phyloP scores from a whole-genome alignment of 164 flowering plant species.

The Macadamia tetraphylla region DNA sequence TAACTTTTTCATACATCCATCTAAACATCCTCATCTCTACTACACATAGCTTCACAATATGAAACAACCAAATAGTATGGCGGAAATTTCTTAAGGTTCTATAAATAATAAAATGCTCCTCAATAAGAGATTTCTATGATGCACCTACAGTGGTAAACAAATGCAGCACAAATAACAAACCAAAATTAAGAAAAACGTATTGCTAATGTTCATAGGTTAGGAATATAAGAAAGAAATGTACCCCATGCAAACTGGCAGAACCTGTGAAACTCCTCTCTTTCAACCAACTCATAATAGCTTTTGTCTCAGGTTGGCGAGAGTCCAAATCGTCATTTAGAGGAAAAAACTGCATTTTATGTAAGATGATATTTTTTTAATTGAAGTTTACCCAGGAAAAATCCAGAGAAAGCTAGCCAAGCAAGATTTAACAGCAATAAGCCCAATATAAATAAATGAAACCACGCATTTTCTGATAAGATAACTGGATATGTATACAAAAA shows the following conservation, averaged over 20 bases:
- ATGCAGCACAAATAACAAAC: not conserved
- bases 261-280: slow-evolving; percentile 68
- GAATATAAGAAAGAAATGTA: slow-evolving; percentile 20
- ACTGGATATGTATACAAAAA: not conserved
- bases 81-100: slow-evolving; percentile 1
- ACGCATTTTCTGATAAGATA: slow-evolving; percentile 4
- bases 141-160: not conserved
- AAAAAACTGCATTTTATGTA: slow-evolving; percentile 57
- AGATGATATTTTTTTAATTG: slow-evolving; percentile 11
- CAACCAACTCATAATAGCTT: slow-evolving; percentile 86
- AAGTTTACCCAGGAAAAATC: slow-evolving; percentile 4
- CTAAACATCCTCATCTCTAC: too few relatives aligned
- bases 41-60: not conserved
- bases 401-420: not conserved
- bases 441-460: not conserved
- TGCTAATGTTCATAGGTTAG: not conserved
- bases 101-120: not conserved
- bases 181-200: too few relatives aligned
- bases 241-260: slow-evolving; percentile 98
- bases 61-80: not conserved
- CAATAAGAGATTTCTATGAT: not conserved
- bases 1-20: too few relatives aligned
- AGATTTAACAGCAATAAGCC: not conserved
- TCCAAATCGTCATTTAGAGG: slow-evolving; percentile 52
- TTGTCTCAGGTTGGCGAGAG: slow-evolving; percentile 85